Evolutionary conservation across 148 eudicot genomes (phyloP).

Genomic region (Diospyros lotus): DNA sequence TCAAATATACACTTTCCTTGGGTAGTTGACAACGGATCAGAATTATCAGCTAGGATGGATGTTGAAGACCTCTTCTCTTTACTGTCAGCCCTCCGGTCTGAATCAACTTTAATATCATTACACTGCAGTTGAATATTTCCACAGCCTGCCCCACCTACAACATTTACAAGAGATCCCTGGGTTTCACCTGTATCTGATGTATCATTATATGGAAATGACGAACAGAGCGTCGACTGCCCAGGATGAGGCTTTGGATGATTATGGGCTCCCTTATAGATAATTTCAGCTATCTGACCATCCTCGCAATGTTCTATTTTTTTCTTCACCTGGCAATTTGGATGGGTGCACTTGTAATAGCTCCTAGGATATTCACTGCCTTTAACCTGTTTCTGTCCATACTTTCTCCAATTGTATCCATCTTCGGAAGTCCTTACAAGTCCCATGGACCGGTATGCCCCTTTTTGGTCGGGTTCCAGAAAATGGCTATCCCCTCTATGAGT

Average conservation of each 20-base stretch:
- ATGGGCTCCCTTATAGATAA: constrained; percentile 64
- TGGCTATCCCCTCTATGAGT: constrained; percentile 18
- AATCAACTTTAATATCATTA: constrained; percentile 18
- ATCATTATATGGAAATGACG: constrained; percentile 23
- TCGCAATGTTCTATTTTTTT: constrained; percentile 68
- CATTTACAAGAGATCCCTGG: constrained; percentile 11
- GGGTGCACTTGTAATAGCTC: constrained; percentile 45
- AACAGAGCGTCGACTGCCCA: constrained; percentile 26
- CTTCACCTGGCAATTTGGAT: constrained; percentile 56
- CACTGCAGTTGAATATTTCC: constrained; percentile 23
- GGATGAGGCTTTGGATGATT: constrained; percentile 61
- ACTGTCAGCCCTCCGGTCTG: constrained; percentile 38
- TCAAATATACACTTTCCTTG: constrained; percentile 36
- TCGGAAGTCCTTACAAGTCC: constrained; percentile 40
- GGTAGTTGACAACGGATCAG: constrained; percentile 33
- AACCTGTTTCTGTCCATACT: constrained; percentile 85
- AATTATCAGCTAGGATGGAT: constrained; percentile 35
- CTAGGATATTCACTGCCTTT: constrained; percentile 59
- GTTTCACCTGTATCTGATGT: constrained; percentile 23
- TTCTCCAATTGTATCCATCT: constrained; percentile 86
- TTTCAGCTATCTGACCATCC: constrained; percentile 73
- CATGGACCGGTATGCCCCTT: constrained; percentile 20
- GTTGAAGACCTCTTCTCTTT: constrained; percentile 37
- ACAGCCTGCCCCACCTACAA: constrained; percentile 9
- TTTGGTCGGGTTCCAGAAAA: constrained; percentile 26